Evolutionary conservation across 164 flowering plant species (phyloP).

Genomic region (Hamamelis virginiana): DNA sequence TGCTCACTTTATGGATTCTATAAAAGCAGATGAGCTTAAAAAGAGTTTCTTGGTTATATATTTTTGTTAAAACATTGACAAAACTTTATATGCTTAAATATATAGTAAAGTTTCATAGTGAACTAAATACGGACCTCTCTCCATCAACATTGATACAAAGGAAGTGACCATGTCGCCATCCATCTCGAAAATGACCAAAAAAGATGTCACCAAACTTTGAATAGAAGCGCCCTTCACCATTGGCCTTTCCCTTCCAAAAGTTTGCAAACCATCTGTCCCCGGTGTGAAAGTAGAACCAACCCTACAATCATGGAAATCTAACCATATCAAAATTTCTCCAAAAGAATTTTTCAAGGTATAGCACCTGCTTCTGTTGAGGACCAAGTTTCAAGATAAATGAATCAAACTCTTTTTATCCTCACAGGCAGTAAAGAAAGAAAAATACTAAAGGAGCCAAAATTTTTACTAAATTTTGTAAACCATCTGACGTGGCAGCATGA

Average conservation of each 20-base stretch:
- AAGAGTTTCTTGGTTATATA: too few relatives aligned
- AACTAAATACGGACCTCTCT: slow-evolving; percentile 46
- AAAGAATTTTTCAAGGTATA: neutral
- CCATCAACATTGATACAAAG: slow-evolving; percentile 71
- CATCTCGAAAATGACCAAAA: slow-evolving; percentile 88
- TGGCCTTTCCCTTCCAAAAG: slow-evolving; percentile 97
- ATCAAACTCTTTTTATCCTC: neutral
- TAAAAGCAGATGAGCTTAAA: too few relatives aligned
- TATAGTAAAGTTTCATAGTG: neutral
- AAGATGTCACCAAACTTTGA: slow-evolving; percentile 76
- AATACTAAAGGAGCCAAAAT: too few relatives aligned
- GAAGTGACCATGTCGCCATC: slow-evolving; percentile 83
- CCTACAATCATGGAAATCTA: slow-evolving; percentile 35
- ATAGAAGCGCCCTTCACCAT: slow-evolving; percentile 93
- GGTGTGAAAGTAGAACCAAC: slow-evolving; percentile 86
- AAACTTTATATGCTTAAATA: neutral
- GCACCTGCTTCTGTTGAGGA: neutral
- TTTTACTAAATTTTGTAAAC: too few relatives aligned
- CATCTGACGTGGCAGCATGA: too few relatives aligned
- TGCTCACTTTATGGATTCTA: too few relatives aligned
- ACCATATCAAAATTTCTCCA: neutral
- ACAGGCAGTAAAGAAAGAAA: too few relatives aligned
- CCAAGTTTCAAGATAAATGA: neutral
- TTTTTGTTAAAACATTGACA: neutral
- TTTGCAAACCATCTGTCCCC: slow-evolving; percentile 97